Evolutionary conservation across 2,329 filamentous ascomycete genomes (phyloP).

Genomic region (Amauroascus verrucosus): DNA sequence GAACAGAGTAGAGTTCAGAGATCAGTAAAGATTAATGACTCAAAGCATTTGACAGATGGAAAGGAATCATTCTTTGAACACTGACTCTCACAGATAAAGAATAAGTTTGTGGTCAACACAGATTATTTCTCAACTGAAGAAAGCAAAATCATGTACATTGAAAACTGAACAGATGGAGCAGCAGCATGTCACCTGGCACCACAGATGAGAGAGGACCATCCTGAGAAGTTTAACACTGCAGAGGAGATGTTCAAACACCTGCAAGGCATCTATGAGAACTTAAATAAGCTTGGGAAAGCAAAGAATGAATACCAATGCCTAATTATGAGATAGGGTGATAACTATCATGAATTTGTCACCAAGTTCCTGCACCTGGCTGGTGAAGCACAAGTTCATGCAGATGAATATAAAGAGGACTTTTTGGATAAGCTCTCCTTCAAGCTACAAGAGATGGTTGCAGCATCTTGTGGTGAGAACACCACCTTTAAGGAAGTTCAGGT

Average conservation of each 20-base stretch:
- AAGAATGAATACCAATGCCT: background rate
- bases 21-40: too few relatives aligned
- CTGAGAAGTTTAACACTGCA: background rate
- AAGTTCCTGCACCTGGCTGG: background rate
- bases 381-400: background rate
- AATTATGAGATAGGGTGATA: background rate
- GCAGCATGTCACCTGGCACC: background rate
- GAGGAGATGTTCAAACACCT: conserved; percentile 1
- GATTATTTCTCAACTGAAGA: background rate
- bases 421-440: background rate
- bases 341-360: background rate
- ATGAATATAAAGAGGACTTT: background rate
- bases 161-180: background rate
- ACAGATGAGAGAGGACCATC: background rate
- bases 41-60: background rate
- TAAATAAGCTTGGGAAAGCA: background rate
- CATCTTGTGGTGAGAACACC: background rate
- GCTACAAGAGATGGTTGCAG: background rate
- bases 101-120: background rate
- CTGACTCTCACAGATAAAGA: background rate
- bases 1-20: too few relatives aligned
- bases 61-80: background rate
- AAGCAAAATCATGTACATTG: background rate
- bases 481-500: background rate
- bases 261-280: background rate